These are phyloP conservation scores for Coelastrella sp. DNA, from an alignment of 139 green algal genomes.

Conservation along the genomic window DNA sequence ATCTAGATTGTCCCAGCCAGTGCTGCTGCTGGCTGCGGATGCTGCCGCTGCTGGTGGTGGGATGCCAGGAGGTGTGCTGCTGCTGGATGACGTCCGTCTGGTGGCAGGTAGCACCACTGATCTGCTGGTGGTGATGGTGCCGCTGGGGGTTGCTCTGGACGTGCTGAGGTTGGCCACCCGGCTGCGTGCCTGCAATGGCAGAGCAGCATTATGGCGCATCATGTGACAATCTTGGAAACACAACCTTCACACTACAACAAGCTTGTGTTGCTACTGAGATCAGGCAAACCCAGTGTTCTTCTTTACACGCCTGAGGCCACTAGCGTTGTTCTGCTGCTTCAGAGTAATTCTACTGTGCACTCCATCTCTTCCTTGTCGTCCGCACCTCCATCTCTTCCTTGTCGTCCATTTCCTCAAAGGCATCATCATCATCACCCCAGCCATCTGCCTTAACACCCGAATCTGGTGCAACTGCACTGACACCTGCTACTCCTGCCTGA, in stretches of 20 bases:
- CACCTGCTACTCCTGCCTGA: neutral
- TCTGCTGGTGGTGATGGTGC: neutral
- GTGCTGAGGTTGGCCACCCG: constrained; percentile 18
- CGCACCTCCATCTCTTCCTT: constrained; percentile 44
- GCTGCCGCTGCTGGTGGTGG: constrained; percentile 6
- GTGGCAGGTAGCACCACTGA: neutral
- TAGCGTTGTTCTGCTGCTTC: neutral
- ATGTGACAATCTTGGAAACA: neutral
- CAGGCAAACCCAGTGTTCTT: neutral
- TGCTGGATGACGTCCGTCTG: neutral
- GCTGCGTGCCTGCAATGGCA: constrained; percentile 32
- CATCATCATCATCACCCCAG: constrained; percentile 49
- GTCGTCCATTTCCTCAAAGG: neutral
- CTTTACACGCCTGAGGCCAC: too few species aligned
- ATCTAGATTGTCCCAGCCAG: constrained; percentile 27
- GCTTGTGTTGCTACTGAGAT: neutral
- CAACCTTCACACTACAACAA: neutral
- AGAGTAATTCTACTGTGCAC: neutral
- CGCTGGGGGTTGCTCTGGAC: neutral
- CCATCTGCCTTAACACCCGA: neutral
- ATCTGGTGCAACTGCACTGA: neutral
- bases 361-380: constrained; percentile 7
- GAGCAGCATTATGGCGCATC: neutral
- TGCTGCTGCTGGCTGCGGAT: constrained; percentile 20
- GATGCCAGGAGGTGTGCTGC: neutral